phyloP scores from a whole-genome alignment of 768 basidiomycete species.

The Hericium erinaceus region DNA sequence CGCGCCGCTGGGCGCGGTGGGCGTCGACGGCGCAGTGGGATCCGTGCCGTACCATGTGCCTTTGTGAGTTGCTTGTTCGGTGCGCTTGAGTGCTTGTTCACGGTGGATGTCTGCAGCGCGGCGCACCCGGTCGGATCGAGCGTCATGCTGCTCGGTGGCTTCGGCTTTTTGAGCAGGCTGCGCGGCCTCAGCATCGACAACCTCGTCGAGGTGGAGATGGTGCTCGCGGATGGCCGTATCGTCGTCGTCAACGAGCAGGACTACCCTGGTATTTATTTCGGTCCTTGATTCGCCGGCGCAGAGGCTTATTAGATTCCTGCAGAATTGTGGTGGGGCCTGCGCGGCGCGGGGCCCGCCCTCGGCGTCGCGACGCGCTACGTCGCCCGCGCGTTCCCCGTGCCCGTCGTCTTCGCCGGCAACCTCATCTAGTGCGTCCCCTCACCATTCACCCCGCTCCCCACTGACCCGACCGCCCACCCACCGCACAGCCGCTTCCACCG shows the following conservation, averaged over 20 bases:
- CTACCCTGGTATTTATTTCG: conserved; percentile 43
- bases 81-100: neutral
- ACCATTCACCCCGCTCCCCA: neutral
- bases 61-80: conserved; percentile 2
- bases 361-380: conserved; percentile 88
- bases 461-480: neutral
- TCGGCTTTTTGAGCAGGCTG: conserved; percentile 78
- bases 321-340: conserved; percentile 87
- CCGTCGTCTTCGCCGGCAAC: conserved; percentile 88
- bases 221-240: conserved; percentile 84
- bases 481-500: conserved; percentile 68
- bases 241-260: conserved; percentile 66
- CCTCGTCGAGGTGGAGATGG: conserved; percentile 86
- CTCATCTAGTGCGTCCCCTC: conserved; percentile 67
- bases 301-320: conserved; percentile 2
- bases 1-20: conserved; percentile 53
- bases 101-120: conserved; percentile 35
- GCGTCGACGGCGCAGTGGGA: conserved; percentile 38
- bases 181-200: conserved; percentile 86
- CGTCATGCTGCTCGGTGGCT: conserved; percentile 79
- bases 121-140: conserved; percentile 76
- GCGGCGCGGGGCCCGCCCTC: conserved; percentile 75
- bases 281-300: neutral
- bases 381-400: conserved; percentile 80
- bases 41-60: conserved; percentile 75